Evolutionary conservation across 257 asterid species (phyloP).

Genomic region (Avicennia marina): DNA sequence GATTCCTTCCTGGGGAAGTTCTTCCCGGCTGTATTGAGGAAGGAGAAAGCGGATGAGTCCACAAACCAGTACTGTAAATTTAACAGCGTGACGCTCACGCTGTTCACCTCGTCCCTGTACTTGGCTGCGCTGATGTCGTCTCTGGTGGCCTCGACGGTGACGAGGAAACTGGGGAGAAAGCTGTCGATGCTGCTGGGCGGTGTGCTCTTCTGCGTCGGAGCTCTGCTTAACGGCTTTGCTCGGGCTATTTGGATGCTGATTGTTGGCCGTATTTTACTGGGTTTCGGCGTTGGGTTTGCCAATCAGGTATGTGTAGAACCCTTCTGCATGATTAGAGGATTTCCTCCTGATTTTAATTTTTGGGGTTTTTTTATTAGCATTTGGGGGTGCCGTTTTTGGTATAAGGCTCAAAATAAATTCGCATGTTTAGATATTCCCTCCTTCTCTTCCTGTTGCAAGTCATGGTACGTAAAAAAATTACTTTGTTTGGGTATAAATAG

Average conservation of each 20-base stretch:
- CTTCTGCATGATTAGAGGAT: no score
- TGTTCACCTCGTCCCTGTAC: conserved; percentile 83
- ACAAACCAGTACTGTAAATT: conserved; percentile 82
- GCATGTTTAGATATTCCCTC: no score
- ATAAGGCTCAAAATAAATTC: no score
- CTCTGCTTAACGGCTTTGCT: conserved; percentile 69
- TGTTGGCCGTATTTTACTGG: conserved; percentile 74
- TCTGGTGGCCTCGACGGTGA: conserved; percentile 57
- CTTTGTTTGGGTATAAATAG: no score
- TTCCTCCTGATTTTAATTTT: background rate
- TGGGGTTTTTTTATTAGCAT: background rate
- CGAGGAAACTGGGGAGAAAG: conserved; percentile 61
- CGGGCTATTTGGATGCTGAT: conserved; percentile 60
- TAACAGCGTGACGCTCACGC: conserved; percentile 58
- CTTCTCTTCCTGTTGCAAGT: no score
- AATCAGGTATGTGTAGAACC: conserved; percentile 51
- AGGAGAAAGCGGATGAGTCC: conserved; percentile 37
- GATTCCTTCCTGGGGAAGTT: conserved; percentile 62
- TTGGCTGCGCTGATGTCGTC: conserved; percentile 77
- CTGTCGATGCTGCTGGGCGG: conserved; percentile 80
- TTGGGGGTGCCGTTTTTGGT: no score
- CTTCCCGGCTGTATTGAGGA: conserved; percentile 54
- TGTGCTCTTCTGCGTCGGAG: conserved; percentile 63
- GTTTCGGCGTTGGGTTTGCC: conserved; percentile 86
- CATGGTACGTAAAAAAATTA: no score